Base-by-base conservation (phyloP, 108 stramenopile genomes). In the Cyclotella kingstonii region DNA sequence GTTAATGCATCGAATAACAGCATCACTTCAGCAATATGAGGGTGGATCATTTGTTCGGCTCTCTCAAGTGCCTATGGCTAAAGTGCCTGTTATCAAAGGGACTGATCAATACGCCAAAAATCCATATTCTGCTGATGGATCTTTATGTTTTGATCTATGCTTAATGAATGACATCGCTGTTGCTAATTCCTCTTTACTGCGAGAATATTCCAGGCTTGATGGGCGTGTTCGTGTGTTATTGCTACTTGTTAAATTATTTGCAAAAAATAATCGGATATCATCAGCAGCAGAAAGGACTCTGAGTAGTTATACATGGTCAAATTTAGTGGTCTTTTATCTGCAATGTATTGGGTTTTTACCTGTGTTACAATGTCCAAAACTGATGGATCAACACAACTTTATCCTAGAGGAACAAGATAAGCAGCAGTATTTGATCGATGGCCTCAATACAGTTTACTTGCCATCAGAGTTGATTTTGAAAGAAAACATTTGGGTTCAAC, bases 161-260 rank as follows among this genome's bases (percentile, higher is more conserved):
- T 90, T 93, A 41, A 59, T 84, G 48, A 93, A 93, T 61, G 89
- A 93, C 29, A 85, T 90, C 53, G 89, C 91, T 3, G 91, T 93
- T 0, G 84, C 67, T 19, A 93, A 93, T 60, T 87, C 86, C 0
- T 58, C 60, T 0, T 56, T 93, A 5, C 54, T 90, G n/a, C 63
- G 84, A 29, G 92, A 88, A 60, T 93, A 93, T 54, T 86, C 87
- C 10, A 29, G 78, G 23, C 60, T 89, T 31, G 82, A 89, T 55
- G 44, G 31, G n/a, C 70, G 82, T n/a, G 83, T 81, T 28, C 54
- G 73, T 43, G 33, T 60, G 25, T 54, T 93, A 14, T 87, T 90
- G 85, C 64, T 89, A 54, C 36, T 75, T 0, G 82, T 93, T 35
- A 93, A 93, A 64, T 59, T 73, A 43, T 93, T 84, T 79, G 79